Evolutionary conservation across 305 asterid species (phyloP).

Genomic region (Fraxinus dipetala): DNA sequence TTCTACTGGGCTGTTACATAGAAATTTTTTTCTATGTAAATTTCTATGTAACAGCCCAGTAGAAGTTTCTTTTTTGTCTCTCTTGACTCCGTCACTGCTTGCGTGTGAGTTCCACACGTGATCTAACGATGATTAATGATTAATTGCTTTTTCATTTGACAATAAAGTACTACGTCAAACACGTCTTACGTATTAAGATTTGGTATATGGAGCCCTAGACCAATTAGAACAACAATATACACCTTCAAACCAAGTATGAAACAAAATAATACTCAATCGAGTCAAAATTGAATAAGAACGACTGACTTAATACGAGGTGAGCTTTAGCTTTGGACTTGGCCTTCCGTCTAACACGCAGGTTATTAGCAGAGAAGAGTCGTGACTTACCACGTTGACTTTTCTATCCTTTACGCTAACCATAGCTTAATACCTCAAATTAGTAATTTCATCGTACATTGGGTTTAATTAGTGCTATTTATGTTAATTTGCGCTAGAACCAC

Average conservation of each 20-base stretch:
- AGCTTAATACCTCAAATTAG: not conserved
- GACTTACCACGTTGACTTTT: not conserved
- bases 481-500: not conserved
- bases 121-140: not conserved
- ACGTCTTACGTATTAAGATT: not conserved
- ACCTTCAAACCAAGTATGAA: not conserved
- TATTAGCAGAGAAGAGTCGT: not conserved
- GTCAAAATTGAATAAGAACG: no score
- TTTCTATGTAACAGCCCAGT: no score
- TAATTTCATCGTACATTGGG: not conserved
- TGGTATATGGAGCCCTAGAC: not conserved
- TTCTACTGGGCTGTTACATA: no score
- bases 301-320: not conserved
- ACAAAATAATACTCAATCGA: not conserved
- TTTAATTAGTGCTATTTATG: not conserved
- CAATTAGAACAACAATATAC: not conserved
- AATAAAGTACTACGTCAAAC: not conserved
- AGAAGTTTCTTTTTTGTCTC: no score
- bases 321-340: not conserved
- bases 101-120: not conserved
- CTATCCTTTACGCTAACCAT: not conserved
- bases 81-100: no score
- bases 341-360: not conserved
- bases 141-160: not conserved
- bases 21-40: no score